phyloP scores from a whole-genome alignment of 2,329 filamentous ascomycete genomes.

The Nemania diffusa region DNA sequence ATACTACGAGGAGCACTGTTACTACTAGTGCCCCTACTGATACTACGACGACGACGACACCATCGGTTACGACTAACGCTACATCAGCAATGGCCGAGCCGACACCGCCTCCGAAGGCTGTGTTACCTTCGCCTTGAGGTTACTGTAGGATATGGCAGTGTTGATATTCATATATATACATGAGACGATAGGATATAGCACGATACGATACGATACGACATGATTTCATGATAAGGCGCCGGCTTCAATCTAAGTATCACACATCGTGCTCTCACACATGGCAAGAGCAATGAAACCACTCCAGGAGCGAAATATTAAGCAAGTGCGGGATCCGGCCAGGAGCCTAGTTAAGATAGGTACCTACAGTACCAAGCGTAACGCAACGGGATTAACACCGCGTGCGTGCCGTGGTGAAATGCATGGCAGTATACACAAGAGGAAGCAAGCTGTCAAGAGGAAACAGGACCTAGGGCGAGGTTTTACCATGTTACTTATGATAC shows the following conservation, averaged over 20 bases:
- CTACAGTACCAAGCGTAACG: too few relatives aligned
- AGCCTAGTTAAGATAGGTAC: too few relatives aligned
- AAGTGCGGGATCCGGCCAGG: too few relatives aligned
- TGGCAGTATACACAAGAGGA: too few relatives aligned
- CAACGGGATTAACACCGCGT: not conserved
- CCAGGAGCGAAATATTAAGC: too few relatives aligned
- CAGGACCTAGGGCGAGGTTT: not conserved
- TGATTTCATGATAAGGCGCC: not conserved
- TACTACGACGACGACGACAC: slow-evolving; percentile 11
- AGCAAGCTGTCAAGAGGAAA: not conserved
- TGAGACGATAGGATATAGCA: not conserved
- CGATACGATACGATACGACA: not conserved
- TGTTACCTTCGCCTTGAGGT: slow-evolving; percentile 33
- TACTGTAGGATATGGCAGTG: not conserved
- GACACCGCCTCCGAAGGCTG: slow-evolving; percentile 39
- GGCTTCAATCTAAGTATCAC: not conserved
- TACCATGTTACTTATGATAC: not conserved
- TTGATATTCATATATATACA: not conserved
- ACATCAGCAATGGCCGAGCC: slow-evolving; percentile 31
- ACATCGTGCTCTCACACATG: too few relatives aligned
- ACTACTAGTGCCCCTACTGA: too few relatives aligned
- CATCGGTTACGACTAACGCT: slow-evolving; percentile 1
- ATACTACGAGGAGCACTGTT: not conserved
- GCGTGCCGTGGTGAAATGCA: too few relatives aligned
- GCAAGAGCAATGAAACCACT: too few relatives aligned